These are phyloP conservation scores for Pythium sukuiense DNA, from an alignment of 352 stramenopile species.

Conservation along the genomic window DNA sequence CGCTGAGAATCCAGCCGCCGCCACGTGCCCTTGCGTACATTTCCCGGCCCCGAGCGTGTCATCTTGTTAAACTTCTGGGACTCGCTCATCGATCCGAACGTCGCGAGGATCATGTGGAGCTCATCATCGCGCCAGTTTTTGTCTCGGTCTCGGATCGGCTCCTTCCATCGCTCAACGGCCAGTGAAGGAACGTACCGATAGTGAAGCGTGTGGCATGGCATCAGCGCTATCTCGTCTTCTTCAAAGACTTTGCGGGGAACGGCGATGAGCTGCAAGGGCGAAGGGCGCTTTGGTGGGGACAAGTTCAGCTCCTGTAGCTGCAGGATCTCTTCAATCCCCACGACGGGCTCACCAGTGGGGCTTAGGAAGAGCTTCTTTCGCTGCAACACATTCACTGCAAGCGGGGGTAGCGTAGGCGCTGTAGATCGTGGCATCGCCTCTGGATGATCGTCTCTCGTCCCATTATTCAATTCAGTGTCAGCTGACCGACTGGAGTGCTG, in stretches of 20 bases:
- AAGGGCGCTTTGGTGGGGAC: constrained; percentile 19
- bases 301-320: constrained; percentile 39
- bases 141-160: constrained; percentile 58
- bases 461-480: no score
- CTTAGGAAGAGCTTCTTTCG: constrained; percentile 44
- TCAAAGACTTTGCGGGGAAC: constrained; percentile 50
- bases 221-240: constrained; percentile 65
- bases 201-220: constrained; percentile 63
- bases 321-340: constrained; percentile 55
- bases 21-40: constrained; percentile 49
- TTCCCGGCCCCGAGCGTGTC: constrained; percentile 29
- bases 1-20: constrained; percentile 34
- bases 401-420: constrained; percentile 26
- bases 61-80: constrained; percentile 31
- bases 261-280: constrained; percentile 43
- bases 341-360: constrained; percentile 12
- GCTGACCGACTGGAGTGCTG: background rate
- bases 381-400: constrained; percentile 44
- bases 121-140: constrained; percentile 62
- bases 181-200: constrained; percentile 41
- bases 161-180: constrained; percentile 44
- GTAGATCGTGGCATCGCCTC: background rate
- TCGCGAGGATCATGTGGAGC: constrained; percentile 38
- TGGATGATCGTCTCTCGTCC: no score
- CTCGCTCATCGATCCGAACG: background rate